phyloP scores from a whole-genome alignment of 106 monocot species.

The Dendrobium catenatum region DNA sequence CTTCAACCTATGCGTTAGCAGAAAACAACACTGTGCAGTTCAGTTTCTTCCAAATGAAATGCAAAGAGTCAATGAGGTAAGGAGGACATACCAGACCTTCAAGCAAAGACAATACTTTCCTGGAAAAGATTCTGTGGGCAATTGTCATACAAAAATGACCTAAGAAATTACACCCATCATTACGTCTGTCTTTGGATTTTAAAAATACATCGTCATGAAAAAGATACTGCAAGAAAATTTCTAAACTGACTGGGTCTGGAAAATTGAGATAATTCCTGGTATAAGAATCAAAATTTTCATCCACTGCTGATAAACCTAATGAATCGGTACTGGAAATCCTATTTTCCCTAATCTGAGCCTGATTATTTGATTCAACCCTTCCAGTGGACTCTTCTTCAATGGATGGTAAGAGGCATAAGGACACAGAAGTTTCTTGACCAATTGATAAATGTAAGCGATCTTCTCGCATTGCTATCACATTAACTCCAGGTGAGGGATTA shows the following conservation, averaged over 20 bases:
- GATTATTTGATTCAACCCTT: conserved; percentile 10
- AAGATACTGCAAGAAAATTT: conserved; percentile 65
- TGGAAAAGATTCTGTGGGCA: conserved; percentile 81
- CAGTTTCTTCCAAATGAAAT: neutral
- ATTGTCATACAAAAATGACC: conserved; percentile 85
- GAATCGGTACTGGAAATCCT: conserved; percentile 16
- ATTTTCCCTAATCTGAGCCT: conserved; percentile 15
- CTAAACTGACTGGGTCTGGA: conserved; percentile 56
- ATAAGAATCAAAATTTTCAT: conserved; percentile 25
- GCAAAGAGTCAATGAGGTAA: neutral
- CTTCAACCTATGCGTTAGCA: conserved; percentile 42
- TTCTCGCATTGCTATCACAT: conserved; percentile 72
- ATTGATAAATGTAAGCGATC: conserved; percentile 68
- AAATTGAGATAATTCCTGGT: conserved; percentile 16
- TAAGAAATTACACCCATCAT: conserved; percentile 29
- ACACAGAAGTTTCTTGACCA: conserved; percentile 72
- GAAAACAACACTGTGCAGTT: conserved; percentile 1
- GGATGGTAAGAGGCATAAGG: conserved; percentile 37
- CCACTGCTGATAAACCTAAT: conserved; percentile 14
- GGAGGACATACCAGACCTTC: conserved; percentile 59
- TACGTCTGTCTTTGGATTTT: conserved; percentile 36
- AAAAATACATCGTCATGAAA: conserved; percentile 45
- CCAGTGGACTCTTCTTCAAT: conserved; percentile 23
- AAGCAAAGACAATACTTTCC: conserved; percentile 51
- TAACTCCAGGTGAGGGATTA: conserved; percentile 48